phyloP scores from a whole-genome alignment of 352 stramenopile species.

The Bremia lactucae region DNA sequence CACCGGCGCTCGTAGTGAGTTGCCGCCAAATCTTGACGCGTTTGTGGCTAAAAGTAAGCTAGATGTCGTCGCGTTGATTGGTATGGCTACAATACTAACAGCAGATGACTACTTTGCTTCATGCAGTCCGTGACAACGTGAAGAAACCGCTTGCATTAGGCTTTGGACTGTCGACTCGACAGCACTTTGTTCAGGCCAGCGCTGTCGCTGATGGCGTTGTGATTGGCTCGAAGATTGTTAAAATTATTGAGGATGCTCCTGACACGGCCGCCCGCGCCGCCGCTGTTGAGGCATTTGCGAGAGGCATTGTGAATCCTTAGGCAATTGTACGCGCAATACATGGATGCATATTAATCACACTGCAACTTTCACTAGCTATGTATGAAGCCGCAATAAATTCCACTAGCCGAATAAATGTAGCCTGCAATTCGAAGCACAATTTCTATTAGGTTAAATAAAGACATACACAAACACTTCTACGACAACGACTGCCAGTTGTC shows the following conservation, averaged over 20 bases:
- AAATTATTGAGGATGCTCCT: conserved; percentile 64
- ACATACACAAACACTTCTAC: no score
- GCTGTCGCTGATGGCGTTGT: conserved; percentile 87
- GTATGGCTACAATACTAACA: not conserved
- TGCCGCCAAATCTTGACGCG: conserved; percentile 87
- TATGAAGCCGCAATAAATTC: no score
- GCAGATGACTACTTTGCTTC: conserved; percentile 1
- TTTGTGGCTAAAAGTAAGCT: conserved; percentile 88
- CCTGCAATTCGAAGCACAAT: no score
- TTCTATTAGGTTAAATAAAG: no score
- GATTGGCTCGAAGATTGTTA: conserved; percentile 84
- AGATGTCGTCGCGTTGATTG: no score
- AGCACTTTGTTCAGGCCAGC: conserved; percentile 88
- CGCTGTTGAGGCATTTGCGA: conserved; percentile 66
- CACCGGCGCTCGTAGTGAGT: conserved; percentile 85
- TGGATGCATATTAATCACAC: no score
- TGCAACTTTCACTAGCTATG: no score
- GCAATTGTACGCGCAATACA: not conserved
- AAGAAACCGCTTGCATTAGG: conserved; percentile 90
- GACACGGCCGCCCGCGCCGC: conserved; percentile 51
- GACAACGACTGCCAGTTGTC: conserved; percentile 23
- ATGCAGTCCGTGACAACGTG: conserved; percentile 68
- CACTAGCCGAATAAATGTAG: no score
- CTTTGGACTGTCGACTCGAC: conserved; percentile 93
- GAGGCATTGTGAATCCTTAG: conserved; percentile 55